Evolutionary conservation across 78 protist genomes (phyloP), one percentile per base, ranked within the genome.

Genomic region (Dictyostelium citrinum): DNA sequence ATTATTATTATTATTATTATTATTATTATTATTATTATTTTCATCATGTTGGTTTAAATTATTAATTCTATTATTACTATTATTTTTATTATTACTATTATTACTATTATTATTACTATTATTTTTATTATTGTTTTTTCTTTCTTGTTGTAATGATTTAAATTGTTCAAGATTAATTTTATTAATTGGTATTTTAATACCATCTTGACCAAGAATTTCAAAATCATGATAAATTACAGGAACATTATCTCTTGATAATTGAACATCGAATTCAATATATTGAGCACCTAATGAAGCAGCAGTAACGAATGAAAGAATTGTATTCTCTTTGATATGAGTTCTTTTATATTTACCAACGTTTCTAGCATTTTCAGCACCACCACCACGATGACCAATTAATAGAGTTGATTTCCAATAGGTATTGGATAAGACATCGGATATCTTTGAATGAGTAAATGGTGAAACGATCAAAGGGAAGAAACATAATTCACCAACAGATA

Each of bases 251-350:
- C 71, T 6, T 2, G 98, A 91, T 49, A 91, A 29, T 75, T 96
- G 98, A 5, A 96, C 98, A 64, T 96, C 98, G 33, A 90, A 90
- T 67, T 91, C 96, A n/a, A 96, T 82, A 55, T 90, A 91, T 29
- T 83, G 92, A 6, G 95, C 96, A 83, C 98, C 98, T 2, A 91
- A 64, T 5, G 81, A 58, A 5, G 96, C 95, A 0, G 98, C 98
- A 5, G 96, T 84, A 20, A 90, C 90, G 37, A 96, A 96, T 17
- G 94, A 76, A 8, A 95, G 92, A 27, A 96, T 61, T 6, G 98
- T 96, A 88, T 96, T 96, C 70, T 96, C 98, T 68, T 84, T 83
- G 67, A 95, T 82, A 35, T 88, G 93, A n/a, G 95, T 91, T 68
- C 95, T 72, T n/a, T 81, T 71, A 46, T 90, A 82, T 20, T 55